Evolutionary conservation across 148 eudicot species (phyloP).

Genomic region (Rhododendron kiyosumense): DNA sequence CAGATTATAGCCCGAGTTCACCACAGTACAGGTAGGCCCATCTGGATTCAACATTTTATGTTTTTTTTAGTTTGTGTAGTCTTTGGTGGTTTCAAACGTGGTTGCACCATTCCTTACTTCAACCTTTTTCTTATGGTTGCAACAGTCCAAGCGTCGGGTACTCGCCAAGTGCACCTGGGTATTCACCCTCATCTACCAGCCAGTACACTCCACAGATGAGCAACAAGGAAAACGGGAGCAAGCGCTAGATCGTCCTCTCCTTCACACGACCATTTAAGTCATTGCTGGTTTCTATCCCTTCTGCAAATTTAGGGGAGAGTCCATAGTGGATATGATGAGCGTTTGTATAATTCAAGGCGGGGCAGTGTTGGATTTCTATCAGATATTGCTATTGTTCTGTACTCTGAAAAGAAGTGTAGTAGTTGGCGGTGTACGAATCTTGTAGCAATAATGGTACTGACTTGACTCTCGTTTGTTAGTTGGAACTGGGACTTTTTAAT

Average conservation of each 20-base stretch:
- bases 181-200: conserved; percentile 56
- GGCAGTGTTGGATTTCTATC: neutral
- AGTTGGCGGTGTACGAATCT: neutral
- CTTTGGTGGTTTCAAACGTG: neutral
- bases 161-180: conserved; percentile 61
- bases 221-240: conserved; percentile 34
- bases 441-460: neutral
- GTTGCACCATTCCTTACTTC: neutral
- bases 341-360: neutral
- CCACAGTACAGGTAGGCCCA: conserved; percentile 47
- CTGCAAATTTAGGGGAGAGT: neutral
- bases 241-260: neutral
- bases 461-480: neutral
- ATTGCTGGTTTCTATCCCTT: neutral
- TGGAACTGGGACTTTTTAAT: too few relatives aligned
- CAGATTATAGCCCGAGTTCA: conserved; percentile 57
- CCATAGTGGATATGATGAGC: neutral
- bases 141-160: conserved; percentile 55
- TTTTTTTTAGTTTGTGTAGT: neutral
- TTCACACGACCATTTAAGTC: neutral
- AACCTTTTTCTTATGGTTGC: neutral
- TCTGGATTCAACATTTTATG: neutral
- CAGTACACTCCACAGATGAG: conserved; percentile 41
- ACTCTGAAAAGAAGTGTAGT: neutral
- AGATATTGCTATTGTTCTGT: neutral